Evolutionary conservation across 2,329 filamentous ascomycete genomes (phyloP), one percentile per base, ranked within the genome.

Genomic region (Colletotrichum sp.): DNA sequence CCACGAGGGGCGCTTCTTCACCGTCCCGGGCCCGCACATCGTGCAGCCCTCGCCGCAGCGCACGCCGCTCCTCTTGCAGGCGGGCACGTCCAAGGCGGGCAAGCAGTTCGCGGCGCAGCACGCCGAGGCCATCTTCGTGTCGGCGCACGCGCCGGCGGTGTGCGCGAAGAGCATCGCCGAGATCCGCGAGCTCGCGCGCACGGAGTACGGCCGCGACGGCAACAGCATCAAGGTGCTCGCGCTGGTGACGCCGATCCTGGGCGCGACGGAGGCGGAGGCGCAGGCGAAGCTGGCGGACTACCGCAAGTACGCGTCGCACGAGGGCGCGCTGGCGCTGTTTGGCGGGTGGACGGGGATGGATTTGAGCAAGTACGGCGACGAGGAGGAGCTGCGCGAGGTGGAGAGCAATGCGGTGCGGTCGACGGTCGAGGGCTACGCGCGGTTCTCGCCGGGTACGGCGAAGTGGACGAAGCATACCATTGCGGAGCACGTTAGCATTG

Each of bases 391-490:
- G 75, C 84, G 92, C 57, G 86, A 91, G 69, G 90, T 93, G 13
- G 89, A 92, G 81, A 90, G 89, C 78, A 92, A 93, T 81, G 92
- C 91, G 2, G 91, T 93, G 71, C 89, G 86, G 72, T 90, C 89
- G 13, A 90, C 88, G 0, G 89, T 92, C 3, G 89, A 91, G 77
- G 89, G 85, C 2, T 90, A 90, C 79, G 88, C 90, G 12, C 87
- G 89, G 60, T 89, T 90, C 62, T 89, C 90, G 0, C 91, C 92
- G 0, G 89, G 87, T 4, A 90, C 91, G 4, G 86, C 89, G 0
- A 94, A 93, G 80, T 95, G 94, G 94, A 95, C 93, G 1, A 95
- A 95, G 82, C 87, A 90, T 64, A 94, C 92, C 0, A 89, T 95
- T 7, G 93, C 92, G 0, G 89, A 94, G 79, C 91, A 94, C 78